Base-by-base conservation (phyloP, 164 flowering plant genomes). In the Amborella trichopoda region DNA sequence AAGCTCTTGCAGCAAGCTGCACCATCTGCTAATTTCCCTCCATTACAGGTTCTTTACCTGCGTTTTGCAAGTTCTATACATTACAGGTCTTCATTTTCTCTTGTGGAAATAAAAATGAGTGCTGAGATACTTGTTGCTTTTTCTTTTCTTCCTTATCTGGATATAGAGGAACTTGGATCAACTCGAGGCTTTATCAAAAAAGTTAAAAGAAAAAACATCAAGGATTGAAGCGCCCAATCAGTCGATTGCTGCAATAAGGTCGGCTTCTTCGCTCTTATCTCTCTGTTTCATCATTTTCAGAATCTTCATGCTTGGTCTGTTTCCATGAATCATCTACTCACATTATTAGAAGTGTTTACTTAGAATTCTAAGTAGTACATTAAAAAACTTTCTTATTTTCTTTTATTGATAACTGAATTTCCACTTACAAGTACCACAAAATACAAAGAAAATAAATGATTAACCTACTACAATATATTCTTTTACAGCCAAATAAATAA, bases 171-270 rank as follows among this genome's bases (percentile, higher is more conserved):
- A 83, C 56, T 75, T 91, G 46, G 96, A 87, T 55, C 99, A 91
- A 58, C 63, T 91, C 50, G 96, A 87, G 70, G 78, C 80, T 1
- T 54, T 87, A 39, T 91, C 99, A 23, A 91, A 87, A 80, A 91
- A 91, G 73, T 90, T 91, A 23, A 87, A 82, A 67, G 75, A 90
- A 1, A 91, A 81, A 66, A 83, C 95, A 32, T 46, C 74, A 28
- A 72, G 94, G 68, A 69, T 73, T 41, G 96, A 91, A 61, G 78
- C 85, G 40, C 90, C 95, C 39, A 65, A 90, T 1, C 93, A 87
- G 32, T 76, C 99, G 9, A 71, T 81, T 74, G 90, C 95, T 16
- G 96, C 99, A 25, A 91, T 96, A 8, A 81, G 99, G 99, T 82
- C 39, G 40, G 40, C 6, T 30, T n/a, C n/a, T n/a, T n/a, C n/a